Conservation (phyloP, 2,329 filamentous ascomycete genomes). For the Lasiodiplodia citricola region DNA sequence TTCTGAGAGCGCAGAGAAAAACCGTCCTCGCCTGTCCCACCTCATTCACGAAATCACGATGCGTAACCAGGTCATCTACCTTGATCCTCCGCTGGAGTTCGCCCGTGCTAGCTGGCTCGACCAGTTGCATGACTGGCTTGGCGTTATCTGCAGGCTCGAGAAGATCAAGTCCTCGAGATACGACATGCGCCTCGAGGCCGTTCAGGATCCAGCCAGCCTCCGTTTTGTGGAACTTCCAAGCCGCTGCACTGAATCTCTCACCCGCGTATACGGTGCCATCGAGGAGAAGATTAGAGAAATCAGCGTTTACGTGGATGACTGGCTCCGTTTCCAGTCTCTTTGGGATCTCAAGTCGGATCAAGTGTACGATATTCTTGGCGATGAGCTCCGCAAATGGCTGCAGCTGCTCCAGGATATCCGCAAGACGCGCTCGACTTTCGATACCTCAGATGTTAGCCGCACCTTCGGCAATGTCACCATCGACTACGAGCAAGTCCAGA, state of each 20-base stretch:
- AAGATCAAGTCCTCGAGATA: constrained; percentile 96
- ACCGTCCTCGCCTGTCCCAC: constrained; percentile 68
- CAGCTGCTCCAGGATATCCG: constrained; percentile 96
- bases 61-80: constrained; percentile 96
- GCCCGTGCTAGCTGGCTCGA: constrained; percentile 92
- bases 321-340: constrained; percentile 96
- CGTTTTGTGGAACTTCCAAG: constrained; percentile 85
- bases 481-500: constrained; percentile 98
- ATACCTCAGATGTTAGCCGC: constrained; percentile 91
- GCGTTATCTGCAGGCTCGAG: constrained; percentile 86
- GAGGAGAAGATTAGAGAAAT: constrained; percentile 84
- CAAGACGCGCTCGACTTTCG: constrained; percentile 93
- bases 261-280: constrained; percentile 79
- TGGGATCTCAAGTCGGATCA: constrained; percentile 98
- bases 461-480: constrained; percentile 94
- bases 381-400: constrained; percentile 90
- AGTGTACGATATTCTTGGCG: constrained; percentile 88
- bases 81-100: constrained; percentile 91
- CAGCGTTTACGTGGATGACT: constrained; percentile 89
- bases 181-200: constrained; percentile 77
- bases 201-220: constrained; percentile 62
- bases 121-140: constrained; percentile 92
- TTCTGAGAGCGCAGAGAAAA: constrained; percentile 36
- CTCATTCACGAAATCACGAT: constrained; percentile 93
- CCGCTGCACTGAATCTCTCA: constrained; percentile 79